Conservation (phyloP, 129 eudicot species). For the Solidago caesia region DNA sequence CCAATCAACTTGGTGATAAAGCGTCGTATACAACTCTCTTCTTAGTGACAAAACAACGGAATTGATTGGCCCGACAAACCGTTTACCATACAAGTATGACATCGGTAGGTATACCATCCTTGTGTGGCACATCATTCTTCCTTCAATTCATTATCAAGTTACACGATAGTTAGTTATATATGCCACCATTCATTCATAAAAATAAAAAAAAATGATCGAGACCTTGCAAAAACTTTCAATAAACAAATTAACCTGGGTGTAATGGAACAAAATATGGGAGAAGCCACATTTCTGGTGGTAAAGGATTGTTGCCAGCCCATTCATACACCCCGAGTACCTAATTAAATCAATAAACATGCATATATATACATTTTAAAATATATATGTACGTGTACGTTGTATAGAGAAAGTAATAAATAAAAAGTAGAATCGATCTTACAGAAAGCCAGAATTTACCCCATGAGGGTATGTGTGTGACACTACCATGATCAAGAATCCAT, state of each 20-base stretch:
- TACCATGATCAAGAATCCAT: constrained; percentile 66
- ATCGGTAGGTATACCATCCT: constrained; percentile 73
- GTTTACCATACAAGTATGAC: constrained; percentile 66
- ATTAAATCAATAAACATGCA: too few species aligned
- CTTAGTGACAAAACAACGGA: constrained; percentile 43
- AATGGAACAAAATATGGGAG: constrained; percentile 67
- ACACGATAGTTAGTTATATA: too few species aligned
- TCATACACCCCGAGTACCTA: constrained; percentile 76
- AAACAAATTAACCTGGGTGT: constrained; percentile 55
- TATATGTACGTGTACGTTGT: too few species aligned
- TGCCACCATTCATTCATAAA: too few species aligned
- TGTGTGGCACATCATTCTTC: constrained; percentile 72
- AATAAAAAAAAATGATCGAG: too few species aligned
- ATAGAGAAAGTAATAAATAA: too few species aligned
- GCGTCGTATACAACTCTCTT: constrained; percentile 46
- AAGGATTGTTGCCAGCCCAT: constrained; percentile 73
- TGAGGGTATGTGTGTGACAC: constrained; percentile 53
- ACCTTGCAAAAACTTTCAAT: neutral
- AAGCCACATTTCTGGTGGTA: constrained; percentile 82
- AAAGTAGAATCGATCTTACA: too few species aligned
- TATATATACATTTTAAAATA: too few species aligned
- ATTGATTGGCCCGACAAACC: constrained; percentile 54
- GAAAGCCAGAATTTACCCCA: constrained; percentile 77
- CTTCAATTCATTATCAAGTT: too few species aligned
- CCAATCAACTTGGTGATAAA: constrained; percentile 58